Conservation (phyloP, 1,139 yeast genomes). For the Blastobotrys serpentis region DNA sequence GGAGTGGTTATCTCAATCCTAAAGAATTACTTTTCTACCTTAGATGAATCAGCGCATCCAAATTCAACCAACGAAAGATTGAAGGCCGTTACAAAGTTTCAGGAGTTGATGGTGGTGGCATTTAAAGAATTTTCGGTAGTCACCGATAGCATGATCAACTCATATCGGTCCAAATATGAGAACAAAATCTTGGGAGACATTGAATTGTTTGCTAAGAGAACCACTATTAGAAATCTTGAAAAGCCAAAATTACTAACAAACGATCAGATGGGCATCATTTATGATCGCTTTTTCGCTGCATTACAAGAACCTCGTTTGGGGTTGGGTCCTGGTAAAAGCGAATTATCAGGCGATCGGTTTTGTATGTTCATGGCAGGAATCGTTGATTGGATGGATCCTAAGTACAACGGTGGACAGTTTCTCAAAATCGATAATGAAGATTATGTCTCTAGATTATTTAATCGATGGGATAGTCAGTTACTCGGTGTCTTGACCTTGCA, state of each 20-base stretch:
- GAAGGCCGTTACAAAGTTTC: constrained; percentile 76
- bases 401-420: constrained; percentile 22
- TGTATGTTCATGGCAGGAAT: constrained; percentile 72
- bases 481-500: constrained; percentile 61
- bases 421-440: constrained; percentile 31
- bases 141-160: constrained; percentile 69
- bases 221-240: constrained; percentile 83
- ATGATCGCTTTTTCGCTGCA: constrained; percentile 81
- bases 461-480: constrained; percentile 63
- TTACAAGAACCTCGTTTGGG: constrained; percentile 74
- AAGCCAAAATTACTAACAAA: constrained; percentile 60
- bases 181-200: constrained; percentile 80
- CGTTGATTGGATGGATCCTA: constrained; percentile 65
- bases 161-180: constrained; percentile 69
- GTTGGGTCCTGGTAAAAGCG: constrained; percentile 46
- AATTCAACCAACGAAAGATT: constrained; percentile 62
- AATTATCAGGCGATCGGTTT: constrained; percentile 74
- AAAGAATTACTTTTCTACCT: constrained; percentile 73
- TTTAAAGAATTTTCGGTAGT: constrained; percentile 84
- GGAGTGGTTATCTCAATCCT: constrained; percentile 85
- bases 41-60: constrained; percentile 82
- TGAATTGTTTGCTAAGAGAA: constrained; percentile 85
- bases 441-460: constrained; percentile 63
- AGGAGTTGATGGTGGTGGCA: constrained; percentile 85
- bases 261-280: constrained; percentile 64